Evolutionary conservation across 1,284 basidiomycete species (phyloP).

Genomic region (Marasmius sp.): DNA sequence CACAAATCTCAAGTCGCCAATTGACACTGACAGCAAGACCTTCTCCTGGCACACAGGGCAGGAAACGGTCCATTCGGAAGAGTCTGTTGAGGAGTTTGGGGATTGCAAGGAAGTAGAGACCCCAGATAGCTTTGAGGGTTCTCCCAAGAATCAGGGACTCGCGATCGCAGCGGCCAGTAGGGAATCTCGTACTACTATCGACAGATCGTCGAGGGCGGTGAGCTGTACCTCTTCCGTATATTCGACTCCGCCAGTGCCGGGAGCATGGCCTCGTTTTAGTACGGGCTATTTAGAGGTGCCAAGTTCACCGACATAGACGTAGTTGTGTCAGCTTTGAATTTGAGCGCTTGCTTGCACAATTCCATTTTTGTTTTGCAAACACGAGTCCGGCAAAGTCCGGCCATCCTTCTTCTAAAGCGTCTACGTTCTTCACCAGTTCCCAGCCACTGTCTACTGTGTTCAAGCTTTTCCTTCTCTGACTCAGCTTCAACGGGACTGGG

Average conservation of each 20-base stretch:
- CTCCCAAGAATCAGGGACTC: neutral
- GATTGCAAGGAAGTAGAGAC: conserved; percentile 1
- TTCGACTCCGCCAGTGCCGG: neutral
- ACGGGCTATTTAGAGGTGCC: no score
- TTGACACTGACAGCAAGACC: conserved; percentile 5
- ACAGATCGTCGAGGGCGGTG: neutral
- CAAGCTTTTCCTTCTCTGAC: no score
- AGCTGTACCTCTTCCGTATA: neutral
- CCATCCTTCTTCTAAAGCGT: no score
- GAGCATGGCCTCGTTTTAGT: neutral
- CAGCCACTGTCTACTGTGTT: no score
- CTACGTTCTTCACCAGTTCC: no score
- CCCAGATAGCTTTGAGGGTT: neutral
- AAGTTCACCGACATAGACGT: no score
- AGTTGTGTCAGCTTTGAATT: no score
- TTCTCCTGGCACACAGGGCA: conserved; percentile 4
- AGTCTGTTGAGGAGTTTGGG: conserved; percentile 1
- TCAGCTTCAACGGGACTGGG: no score
- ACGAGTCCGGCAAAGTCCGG: no score
- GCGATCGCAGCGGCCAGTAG: neutral
- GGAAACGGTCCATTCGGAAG: conserved; percentile 6
- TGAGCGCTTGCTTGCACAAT: no score
- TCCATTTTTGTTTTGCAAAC: no score
- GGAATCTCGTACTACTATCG: neutral
- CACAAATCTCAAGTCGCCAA: neutral